A percentile compares a stretch with the other conserved stretches of the same genome.
Conservation (phyloP, 2,329 filamentous ascomycete species). For the Ophiostoma pallidulum region DNA sequence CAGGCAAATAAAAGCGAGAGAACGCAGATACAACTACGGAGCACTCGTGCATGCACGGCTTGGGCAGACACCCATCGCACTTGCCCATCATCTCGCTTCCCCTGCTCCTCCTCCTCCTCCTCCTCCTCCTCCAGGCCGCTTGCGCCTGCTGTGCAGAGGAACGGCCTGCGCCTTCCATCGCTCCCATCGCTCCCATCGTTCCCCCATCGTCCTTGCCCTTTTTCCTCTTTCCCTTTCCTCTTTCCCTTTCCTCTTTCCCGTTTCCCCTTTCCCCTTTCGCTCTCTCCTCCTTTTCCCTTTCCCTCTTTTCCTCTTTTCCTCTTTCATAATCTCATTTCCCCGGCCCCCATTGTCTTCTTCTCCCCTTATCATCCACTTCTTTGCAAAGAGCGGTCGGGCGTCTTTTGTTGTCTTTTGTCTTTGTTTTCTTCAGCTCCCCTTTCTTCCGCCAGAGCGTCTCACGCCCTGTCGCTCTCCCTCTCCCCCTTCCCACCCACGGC, state of each 20-base stretch:
- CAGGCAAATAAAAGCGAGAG: conserved; percentile 3
- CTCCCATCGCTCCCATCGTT: not conserved
- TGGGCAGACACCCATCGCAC: conserved; percentile 1
- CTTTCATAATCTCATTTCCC: conserved; percentile 7
- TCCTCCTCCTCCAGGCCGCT: not conserved
- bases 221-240: not conserved
- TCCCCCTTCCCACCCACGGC: not conserved
- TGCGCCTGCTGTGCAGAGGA: not conserved
- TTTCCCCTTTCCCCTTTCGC: conserved; percentile 19
- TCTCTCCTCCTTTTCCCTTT: conserved; percentile 8
- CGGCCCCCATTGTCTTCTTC: conserved; percentile 19
- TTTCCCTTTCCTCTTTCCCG: conserved; percentile 7
- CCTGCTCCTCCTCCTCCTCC: too few relatives aligned
- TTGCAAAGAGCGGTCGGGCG: too few relatives aligned
- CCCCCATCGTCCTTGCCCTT: not conserved
- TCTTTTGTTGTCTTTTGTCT: too few relatives aligned
- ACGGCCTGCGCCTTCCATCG: not conserved
- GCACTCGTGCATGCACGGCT: too few relatives aligned
- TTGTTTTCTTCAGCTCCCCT: too few relatives aligned
- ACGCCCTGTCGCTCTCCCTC: too few relatives aligned
- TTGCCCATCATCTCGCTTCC: conserved; percentile 4
- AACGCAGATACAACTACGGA: not conserved
- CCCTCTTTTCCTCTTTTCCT: not conserved
- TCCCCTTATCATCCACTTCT: conserved; percentile 14
- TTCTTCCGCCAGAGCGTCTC: too few relatives aligned